phyloP scores from a whole-genome alignment of 352 stramenopile species.

The Phytopythium cucurbitacearum region DNA sequence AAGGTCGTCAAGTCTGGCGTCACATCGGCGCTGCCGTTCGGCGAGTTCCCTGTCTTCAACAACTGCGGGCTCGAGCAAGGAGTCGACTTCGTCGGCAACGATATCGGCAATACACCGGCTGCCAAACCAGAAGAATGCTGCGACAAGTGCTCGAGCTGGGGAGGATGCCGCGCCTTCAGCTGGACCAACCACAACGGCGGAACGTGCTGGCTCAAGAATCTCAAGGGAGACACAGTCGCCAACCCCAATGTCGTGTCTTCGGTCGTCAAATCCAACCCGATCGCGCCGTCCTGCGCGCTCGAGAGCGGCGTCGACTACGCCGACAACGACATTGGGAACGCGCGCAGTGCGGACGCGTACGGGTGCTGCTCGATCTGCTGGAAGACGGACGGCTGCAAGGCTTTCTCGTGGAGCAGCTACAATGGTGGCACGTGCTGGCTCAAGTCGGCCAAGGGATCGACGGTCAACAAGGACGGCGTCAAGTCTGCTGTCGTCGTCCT shows the following conservation, averaged over 20 bases:
- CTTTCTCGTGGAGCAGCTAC: conserved; percentile 40
- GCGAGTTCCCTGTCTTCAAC: conserved; percentile 7
- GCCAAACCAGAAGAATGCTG: conserved; percentile 13
- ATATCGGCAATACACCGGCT: conserved; percentile 17
- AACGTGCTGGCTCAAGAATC: conserved; percentile 43
- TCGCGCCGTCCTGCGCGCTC: conserved; percentile 16
- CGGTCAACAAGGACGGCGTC: conserved; percentile 7
- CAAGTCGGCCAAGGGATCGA: conserved; percentile 29
- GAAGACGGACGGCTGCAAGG: conserved; percentile 20
- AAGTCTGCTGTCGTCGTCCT: conserved; percentile 10
- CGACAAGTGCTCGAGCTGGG: conserved; percentile 13
- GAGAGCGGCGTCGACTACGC: conserved; percentile 22
- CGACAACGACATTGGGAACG: conserved; percentile 11
- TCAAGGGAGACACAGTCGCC: conserved; percentile 9
- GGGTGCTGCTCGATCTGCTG: conserved; percentile 25
- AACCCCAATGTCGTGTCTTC: conserved; percentile 11
- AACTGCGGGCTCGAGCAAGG: conserved; percentile 19
- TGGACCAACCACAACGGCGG: conserved; percentile 46
- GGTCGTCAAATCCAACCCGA: conserved; percentile 14
- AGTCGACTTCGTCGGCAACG: conserved; percentile 20
- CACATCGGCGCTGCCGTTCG: conserved; percentile 9
- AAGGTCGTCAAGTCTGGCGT: conserved; percentile 11
- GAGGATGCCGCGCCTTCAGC: conserved; percentile 33
- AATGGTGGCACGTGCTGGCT: conserved; percentile 52
- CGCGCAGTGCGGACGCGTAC: conserved; percentile 11